Evolutionary conservation across 1,139 yeast genomes (phyloP).

Genomic region (Pichia sp.): DNA sequence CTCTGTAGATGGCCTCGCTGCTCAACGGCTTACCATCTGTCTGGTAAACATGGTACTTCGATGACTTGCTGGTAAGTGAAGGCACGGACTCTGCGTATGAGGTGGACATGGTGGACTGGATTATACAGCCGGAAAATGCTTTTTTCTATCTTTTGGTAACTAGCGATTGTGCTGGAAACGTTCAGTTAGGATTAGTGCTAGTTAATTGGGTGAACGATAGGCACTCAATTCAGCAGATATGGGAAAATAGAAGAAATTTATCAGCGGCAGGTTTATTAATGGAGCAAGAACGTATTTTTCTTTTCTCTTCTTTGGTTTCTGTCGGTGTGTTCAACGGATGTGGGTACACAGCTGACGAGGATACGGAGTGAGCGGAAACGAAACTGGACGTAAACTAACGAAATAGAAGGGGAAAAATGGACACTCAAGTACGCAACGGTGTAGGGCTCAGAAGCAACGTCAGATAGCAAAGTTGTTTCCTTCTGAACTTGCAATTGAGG

Average conservation of each 20-base stretch:
- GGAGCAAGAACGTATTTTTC: too few species aligned
- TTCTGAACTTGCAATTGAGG: not conserved
- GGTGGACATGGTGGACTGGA: slow-evolving; percentile 13
- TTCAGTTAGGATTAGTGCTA: too few species aligned
- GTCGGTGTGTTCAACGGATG: too few species aligned
- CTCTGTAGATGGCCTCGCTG: slow-evolving; percentile 72
- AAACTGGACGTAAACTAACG: not conserved
- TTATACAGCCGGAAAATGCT: too few species aligned
- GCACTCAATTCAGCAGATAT: not conserved
- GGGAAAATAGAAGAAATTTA: too few species aligned
- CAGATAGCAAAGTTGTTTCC: not conserved
- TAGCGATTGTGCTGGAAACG: too few species aligned
- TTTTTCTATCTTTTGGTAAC: too few species aligned
- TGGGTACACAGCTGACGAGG: too few species aligned
- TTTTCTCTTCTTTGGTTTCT: too few species aligned
- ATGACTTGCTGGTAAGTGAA: slow-evolving; percentile 26
- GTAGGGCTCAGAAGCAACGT: not conserved
- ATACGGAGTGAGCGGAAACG: not conserved
- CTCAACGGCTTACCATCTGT: slow-evolving; percentile 66
- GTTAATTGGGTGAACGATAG: too few species aligned
- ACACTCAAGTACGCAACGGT: not conserved
- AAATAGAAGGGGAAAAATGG: not conserved
- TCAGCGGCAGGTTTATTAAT: not conserved
- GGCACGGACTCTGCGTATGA: slow-evolving; percentile 24
- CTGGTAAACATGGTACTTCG: slow-evolving; percentile 50